Evolutionary conservation across 306 rosid species (phyloP).

Genomic region (Inga leiocalycina): DNA sequence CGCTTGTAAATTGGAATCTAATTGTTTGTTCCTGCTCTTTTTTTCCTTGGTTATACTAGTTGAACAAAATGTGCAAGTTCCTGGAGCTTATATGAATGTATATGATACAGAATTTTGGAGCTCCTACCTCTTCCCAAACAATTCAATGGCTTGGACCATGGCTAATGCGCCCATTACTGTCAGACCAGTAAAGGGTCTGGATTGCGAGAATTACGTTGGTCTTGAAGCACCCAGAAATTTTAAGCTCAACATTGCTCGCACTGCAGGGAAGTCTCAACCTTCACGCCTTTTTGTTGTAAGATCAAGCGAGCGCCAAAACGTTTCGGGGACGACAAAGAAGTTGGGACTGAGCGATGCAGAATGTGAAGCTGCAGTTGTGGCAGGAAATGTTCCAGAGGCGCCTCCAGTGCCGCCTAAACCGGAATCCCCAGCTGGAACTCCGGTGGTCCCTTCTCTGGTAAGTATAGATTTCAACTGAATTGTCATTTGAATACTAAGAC

Average conservation of each 20-base stretch:
- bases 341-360: conserved; percentile 62
- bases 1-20: not conserved
- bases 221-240: conserved; percentile 38
- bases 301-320: conserved; percentile 47
- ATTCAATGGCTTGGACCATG: conserved; percentile 61
- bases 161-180: conserved; percentile 44
- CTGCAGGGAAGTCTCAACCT: conserved; percentile 37
- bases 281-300: conserved; percentile 47
- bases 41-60: not conserved
- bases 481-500: not conserved
- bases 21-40: not conserved
- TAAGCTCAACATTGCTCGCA: conserved; percentile 39
- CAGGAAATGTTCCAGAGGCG: conserved; percentile 76
- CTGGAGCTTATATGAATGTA: not conserved
- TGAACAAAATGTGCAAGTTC: not conserved
- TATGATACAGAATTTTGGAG: conserved; percentile 1
- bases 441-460: conserved; percentile 78
- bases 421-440: conserved; percentile 79
- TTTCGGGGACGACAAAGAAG: conserved; percentile 39
- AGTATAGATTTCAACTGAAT: conserved; percentile 31
- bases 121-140: not conserved
- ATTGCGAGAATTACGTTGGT: conserved; percentile 49
- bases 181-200: conserved; percentile 48
- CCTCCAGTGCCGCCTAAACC: conserved; percentile 87
- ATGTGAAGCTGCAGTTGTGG: conserved; percentile 85